Evolutionary conservation across 2,329 filamentous ascomycete species (phyloP).

Genomic region (Cryoendolithus antarcticus): DNA sequence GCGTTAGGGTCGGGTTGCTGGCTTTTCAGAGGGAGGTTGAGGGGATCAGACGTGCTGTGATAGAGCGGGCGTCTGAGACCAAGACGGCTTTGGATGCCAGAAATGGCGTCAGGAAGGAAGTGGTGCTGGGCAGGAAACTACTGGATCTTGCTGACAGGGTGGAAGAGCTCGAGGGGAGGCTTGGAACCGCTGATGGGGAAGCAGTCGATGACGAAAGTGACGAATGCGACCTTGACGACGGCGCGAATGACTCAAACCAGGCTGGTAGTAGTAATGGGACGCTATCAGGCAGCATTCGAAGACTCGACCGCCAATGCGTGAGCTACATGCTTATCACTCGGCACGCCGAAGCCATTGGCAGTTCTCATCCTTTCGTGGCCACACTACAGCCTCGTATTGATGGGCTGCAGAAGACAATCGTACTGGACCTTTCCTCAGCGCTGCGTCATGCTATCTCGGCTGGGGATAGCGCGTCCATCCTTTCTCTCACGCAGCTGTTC

Average conservation of each 20-base stretch:
- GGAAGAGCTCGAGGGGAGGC: slow-evolving; percentile 47
- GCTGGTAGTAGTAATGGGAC: slow-evolving; percentile 7
- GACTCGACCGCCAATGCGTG: slow-evolving; percentile 43
- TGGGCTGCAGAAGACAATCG: slow-evolving; percentile 48
- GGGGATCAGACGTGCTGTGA: slow-evolving; percentile 55
- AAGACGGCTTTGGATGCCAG: slow-evolving; percentile 53
- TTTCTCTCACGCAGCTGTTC: slow-evolving; percentile 49
- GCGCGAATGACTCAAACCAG: slow-evolving; percentile 23
- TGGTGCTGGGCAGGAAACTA: slow-evolving; percentile 50
- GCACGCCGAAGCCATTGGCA: slow-evolving; percentile 38
- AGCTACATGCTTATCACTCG: slow-evolving; percentile 46
- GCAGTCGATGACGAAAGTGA: slow-evolving; percentile 17
- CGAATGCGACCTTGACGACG: slow-evolving; percentile 20
- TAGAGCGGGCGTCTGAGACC: slow-evolving; percentile 51
- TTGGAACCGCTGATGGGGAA: slow-evolving; percentile 31
- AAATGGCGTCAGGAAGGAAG: slow-evolving; percentile 47
- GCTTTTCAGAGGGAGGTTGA: slow-evolving; percentile 76
- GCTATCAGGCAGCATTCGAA: slow-evolving; percentile 15
- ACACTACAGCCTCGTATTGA: slow-evolving; percentile 44
- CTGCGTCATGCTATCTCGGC: slow-evolving; percentile 43
- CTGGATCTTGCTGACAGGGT: slow-evolving; percentile 56
- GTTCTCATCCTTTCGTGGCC: slow-evolving; percentile 50
- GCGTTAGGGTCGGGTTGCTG: slow-evolving; percentile 73
- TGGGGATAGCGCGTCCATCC: slow-evolving; percentile 29
- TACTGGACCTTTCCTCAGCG: slow-evolving; percentile 52